These are phyloP conservation scores for Trichoderma afroharzianum DNA, from an alignment of 2,329 filamentous ascomycete genomes.

Conservation along the genomic window DNA sequence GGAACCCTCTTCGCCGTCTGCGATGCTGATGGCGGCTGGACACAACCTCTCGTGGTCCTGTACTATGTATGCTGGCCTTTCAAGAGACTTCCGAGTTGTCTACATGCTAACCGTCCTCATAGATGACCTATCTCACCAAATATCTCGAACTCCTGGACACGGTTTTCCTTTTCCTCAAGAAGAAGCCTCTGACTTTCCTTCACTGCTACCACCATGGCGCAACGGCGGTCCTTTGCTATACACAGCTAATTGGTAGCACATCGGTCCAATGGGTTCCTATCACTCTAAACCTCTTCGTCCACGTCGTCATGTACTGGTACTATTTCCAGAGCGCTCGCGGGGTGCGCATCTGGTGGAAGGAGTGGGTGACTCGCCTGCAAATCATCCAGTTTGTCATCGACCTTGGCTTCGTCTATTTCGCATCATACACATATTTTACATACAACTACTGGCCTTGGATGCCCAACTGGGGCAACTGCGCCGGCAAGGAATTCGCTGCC, in stretches of 20 bases:
- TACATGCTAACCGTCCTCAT: conserved; percentile 25
- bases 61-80: conserved; percentile 67
- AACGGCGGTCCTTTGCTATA: conserved; percentile 85
- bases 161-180: conserved; percentile 87
- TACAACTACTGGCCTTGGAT: conserved; percentile 67
- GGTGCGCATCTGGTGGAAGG: conserved; percentile 90
- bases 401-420: conserved; percentile 73
- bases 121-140: conserved; percentile 91
- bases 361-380: conserved; percentile 88
- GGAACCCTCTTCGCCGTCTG: conserved; percentile 82
- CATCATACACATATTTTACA: conserved; percentile 74
- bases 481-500: conserved; percentile 75
- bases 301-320: conserved; percentile 97
- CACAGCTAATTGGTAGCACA: conserved; percentile 78
- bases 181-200: conserved; percentile 90
- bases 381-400: conserved; percentile 88
- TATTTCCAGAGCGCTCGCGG: conserved; percentile 91
- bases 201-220: conserved; percentile 92
- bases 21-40: conserved; percentile 66
- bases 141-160: conserved; percentile 86
- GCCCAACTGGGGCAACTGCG: conserved; percentile 67
- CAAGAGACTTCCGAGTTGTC: not conserved
- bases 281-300: conserved; percentile 76
- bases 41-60: conserved; percentile 73
- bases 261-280: conserved; percentile 85